Evolutionary conservation across 2,329 filamentous ascomycete species (phyloP).

Genomic region (Calonectria pseudoturangicola): DNA sequence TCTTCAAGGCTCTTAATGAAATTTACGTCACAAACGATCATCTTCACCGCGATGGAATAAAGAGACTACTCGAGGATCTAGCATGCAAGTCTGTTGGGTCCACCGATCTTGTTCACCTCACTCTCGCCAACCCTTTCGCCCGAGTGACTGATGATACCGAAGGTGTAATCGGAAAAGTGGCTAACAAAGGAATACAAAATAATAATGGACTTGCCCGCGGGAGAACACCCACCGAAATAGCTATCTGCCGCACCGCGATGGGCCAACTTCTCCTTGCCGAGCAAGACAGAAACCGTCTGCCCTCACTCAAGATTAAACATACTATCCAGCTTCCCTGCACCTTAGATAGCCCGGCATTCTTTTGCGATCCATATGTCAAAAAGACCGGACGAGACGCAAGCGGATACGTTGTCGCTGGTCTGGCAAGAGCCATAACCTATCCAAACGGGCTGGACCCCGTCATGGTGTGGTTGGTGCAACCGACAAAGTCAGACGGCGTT

Average conservation of each 20-base stretch:
- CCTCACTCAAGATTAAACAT: constrained; percentile 8
- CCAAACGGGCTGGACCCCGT: constrained; percentile 3
- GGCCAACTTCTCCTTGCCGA: not conserved
- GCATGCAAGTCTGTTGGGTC: constrained; percentile 13
- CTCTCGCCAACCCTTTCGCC: not conserved
- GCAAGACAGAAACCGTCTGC: not conserved
- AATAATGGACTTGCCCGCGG: constrained; percentile 10
- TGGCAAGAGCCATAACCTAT: not conserved
- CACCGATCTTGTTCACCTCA: not conserved
- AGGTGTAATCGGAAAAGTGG: constrained; percentile 5
- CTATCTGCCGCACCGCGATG: constrained; percentile 15
- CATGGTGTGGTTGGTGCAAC: constrained; percentile 23
- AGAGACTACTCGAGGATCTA: constrained; percentile 1
- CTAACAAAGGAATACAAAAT: constrained; percentile 17
- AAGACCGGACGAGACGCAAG: constrained; percentile 12
- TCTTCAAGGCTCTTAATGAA: constrained; percentile 19
- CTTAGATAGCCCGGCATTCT: constrained; percentile 1
- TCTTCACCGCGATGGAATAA: constrained; percentile 1
- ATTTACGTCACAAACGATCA: constrained; percentile 21
- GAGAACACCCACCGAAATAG: constrained; percentile 9
- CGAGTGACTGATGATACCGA: not conserved
- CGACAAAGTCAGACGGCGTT: not conserved
- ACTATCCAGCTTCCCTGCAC: constrained; percentile 17
- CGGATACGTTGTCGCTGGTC: constrained; percentile 2
- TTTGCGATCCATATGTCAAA: constrained; percentile 14